Evolutionary conservation across 2,329 filamentous ascomycete species (phyloP), one percentile per base, ranked within the genome.

Genomic region (Metarhizium rileyi): DNA sequence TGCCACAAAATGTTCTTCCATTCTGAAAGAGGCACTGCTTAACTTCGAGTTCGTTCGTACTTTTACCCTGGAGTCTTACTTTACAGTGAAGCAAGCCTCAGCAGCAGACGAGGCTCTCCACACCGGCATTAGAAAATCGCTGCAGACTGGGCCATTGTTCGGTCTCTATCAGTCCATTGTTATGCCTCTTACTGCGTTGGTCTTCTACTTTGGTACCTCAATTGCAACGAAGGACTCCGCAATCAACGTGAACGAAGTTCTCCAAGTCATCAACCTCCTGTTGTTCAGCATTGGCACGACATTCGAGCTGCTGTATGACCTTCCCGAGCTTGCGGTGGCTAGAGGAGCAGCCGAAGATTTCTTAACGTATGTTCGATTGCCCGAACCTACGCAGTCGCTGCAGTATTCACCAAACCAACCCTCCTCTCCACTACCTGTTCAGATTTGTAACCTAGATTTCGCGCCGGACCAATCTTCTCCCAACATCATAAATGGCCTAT

Each of bases 221-320:
- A 72, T 95, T 10, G 74, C 87, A 5, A 72, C 74, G 0, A 61
- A 70, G 9, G 66, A 76, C 36, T 66, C 62, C 12, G n/a, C 23
- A n/a, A 60, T 68, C n/a, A 72, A 70, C 0, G 76, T 84, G 0
- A 71, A 76, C 2, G 69, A 75, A 2, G 77, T 93, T 18, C 69
- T 95, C 26, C 80, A 84, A 52, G 86, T 93, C 0, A 83, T 93
- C 57, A 86, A 90, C 30, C 75, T 95, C 48, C 75, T 97, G 1
- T 76, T 95, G n/a, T 87, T 96, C 62, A 84, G 86, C 53, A 80
- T 95, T 50, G 81, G 83, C 10, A 87, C 85, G 10, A 80, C 86
- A 2, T 81, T 81, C 33, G 75, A 76, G 28, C 79, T 93, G 49
- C 68, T 94, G 18, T 76, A 78, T 44, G 84, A 83, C 59, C 80